A percentile compares a stretch with the other conserved stretches of the same genome.
Conservation (phyloP, 768 basidiomycete species). For the Pluteus cervinus region DNA sequence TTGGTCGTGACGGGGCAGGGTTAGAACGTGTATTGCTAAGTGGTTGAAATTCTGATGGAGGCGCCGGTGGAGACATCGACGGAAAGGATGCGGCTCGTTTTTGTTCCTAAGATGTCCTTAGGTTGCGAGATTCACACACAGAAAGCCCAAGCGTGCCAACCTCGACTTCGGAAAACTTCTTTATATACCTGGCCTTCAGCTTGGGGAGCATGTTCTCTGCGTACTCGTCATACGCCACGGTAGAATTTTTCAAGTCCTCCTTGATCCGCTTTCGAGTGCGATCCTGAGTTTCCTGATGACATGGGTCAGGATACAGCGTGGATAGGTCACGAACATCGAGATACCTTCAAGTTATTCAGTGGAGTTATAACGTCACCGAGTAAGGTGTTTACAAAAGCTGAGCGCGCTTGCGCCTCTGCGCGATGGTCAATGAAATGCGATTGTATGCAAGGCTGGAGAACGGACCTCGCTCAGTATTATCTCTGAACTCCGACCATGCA, state of each 20-base stretch:
- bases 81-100: conserved; percentile 38
- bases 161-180: conserved; percentile 86
- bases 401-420: conserved; percentile 75
- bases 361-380: conserved; percentile 68
- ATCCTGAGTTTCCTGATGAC: conserved; percentile 75
- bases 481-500: conserved; percentile 81
- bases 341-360: conserved; percentile 57
- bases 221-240: conserved; percentile 73
- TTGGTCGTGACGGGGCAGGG: conserved; percentile 43
- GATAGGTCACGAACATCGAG: conserved; percentile 1
- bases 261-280: conserved; percentile 89
- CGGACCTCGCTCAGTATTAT: conserved; percentile 78
- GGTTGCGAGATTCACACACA: not conserved
- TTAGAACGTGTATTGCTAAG: too few species aligned
- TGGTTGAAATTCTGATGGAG: too few species aligned
- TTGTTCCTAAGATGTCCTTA: conserved; percentile 59
- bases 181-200: conserved; percentile 71
- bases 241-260: conserved; percentile 82
- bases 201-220: conserved; percentile 76
- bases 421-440: conserved; percentile 6
- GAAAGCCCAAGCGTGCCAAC: conserved; percentile 29
- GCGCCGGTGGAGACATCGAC: conserved; percentile 24
- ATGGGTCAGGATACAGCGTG: conserved; percentile 1
- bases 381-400: conserved; percentile 72
- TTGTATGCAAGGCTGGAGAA: conserved; percentile 4